These are phyloP conservation scores for Lactarius tabidus DNA, from an alignment of 768 basidiomycete species.

Conservation along the genomic window DNA sequence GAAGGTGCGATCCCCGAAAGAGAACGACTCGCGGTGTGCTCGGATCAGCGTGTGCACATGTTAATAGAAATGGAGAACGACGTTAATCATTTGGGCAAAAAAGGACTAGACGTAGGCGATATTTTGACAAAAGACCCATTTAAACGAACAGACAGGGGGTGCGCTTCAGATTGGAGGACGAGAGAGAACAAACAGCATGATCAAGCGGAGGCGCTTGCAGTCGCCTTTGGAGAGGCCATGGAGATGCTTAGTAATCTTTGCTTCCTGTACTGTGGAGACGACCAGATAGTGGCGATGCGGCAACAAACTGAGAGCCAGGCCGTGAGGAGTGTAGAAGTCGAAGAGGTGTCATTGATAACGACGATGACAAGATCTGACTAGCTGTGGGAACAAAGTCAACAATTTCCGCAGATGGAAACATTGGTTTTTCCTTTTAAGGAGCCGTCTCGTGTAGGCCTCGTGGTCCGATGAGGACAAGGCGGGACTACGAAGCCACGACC, in stretches of 20 bases:
- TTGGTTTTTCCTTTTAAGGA: constrained; percentile 11
- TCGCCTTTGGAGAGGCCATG: not conserved
- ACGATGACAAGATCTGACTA: not conserved
- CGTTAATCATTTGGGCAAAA: not conserved
- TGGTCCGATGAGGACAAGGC: not conserved
- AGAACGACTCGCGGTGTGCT: constrained; percentile 13
- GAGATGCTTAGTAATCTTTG: not conserved
- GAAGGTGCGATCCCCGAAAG: constrained; percentile 5
- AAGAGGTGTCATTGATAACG: not conserved
- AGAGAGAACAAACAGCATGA: not conserved
- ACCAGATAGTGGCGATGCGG: not conserved
- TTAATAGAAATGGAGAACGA: not conserved
- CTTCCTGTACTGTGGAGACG: not conserved
- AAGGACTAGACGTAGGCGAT: constrained; percentile 4
- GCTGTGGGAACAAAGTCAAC: constrained; percentile 8
- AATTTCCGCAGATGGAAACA: constrained; percentile 13
- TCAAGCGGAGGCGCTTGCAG: not conserved
- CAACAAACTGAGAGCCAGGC: not conserved
- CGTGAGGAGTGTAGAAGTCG: not conserved
- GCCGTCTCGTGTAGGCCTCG: not conserved
- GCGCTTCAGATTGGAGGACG: constrained; percentile 5
- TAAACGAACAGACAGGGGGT: not conserved
- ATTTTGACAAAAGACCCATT: not conserved
- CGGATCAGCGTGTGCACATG: not conserved
- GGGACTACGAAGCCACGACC: not conserved